Evolutionary conservation across 352 stramenopile species (phyloP).

Genomic region (Phytophthora rubi): DNA sequence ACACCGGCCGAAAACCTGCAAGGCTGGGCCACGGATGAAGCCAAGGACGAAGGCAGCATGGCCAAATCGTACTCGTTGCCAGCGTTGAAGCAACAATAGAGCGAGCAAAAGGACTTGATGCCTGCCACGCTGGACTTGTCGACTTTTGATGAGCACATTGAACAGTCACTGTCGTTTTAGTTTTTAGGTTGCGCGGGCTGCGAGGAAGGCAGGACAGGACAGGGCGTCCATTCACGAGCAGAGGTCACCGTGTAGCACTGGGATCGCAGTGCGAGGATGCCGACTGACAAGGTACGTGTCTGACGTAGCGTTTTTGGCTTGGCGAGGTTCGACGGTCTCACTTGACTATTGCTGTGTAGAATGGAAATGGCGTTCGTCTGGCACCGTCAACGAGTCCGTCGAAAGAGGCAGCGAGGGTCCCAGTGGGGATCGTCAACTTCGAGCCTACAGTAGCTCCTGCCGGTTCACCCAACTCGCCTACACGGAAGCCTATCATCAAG

Average conservation of each 20-base stretch:
- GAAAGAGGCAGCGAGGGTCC: conserved; percentile 43
- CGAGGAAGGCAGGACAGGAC: background rate
- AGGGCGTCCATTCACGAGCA: conserved; percentile 27
- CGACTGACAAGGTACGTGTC: conserved; percentile 19
- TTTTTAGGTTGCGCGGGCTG: conserved; percentile 1
- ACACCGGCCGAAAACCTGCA: conserved; percentile 31
- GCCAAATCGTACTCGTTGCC: conserved; percentile 64
- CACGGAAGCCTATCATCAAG: conserved; percentile 40
- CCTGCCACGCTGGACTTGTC: background rate
- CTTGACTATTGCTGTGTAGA: conserved; percentile 13
- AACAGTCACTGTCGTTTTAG: conserved; percentile 3
- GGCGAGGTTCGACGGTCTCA: conserved; percentile 9
- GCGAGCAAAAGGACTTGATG: background rate
- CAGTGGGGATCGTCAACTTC: conserved; percentile 64
- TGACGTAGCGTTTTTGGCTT: background rate
- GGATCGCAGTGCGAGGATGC: conserved; percentile 6
- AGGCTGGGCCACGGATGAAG: conserved; percentile 47
- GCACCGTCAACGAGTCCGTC: conserved; percentile 66
- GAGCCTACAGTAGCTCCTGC: conserved; percentile 46
- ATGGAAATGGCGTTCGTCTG: conserved; percentile 34
- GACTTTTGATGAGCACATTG: background rate
- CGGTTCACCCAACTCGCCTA: conserved; percentile 33
- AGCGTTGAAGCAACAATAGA: conserved; percentile 36
- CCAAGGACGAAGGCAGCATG: conserved; percentile 36
- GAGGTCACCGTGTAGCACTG: background rate